A percentile compares a stretch with the other conserved stretches of the same genome.
Conservation (phyloP, 1,284 basidiomycete genomes). For the Stereum hirsutum region DNA sequence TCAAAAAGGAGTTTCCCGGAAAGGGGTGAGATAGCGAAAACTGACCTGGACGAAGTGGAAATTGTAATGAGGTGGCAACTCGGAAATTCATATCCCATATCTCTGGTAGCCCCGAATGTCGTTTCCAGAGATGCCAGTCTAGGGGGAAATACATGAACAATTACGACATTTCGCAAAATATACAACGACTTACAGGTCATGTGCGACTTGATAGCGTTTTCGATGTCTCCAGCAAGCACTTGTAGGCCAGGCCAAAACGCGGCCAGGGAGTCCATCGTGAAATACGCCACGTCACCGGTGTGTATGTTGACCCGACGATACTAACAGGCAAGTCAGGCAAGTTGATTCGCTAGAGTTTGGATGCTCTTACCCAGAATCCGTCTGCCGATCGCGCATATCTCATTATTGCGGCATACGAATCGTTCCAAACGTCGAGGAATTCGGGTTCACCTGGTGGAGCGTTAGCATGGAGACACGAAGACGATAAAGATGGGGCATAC, state of each 20-base stretch:
- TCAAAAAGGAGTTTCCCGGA: not conserved
- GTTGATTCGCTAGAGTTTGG: slow-evolving; percentile 1
- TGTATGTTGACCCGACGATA: slow-evolving; percentile 76
- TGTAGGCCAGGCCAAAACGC: slow-evolving; percentile 88
- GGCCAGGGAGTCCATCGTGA: slow-evolving; percentile 75
- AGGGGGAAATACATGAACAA: slow-evolving; percentile 2
- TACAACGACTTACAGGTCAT: slow-evolving; percentile 46
- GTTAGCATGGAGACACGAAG: not conserved
- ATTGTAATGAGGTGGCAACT: slow-evolving; percentile 70
- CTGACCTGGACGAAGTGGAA: slow-evolving; percentile 73
- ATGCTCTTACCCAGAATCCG: slow-evolving; percentile 71
- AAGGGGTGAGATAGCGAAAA: not conserved
- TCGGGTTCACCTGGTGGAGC: slow-evolving; percentile 74
- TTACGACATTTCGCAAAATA: not conserved
- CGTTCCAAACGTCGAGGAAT: slow-evolving; percentile 89
- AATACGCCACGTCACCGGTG: slow-evolving; percentile 61
- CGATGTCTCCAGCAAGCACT: slow-evolving; percentile 83
- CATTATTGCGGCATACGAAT: slow-evolving; percentile 85
- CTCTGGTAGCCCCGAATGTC: slow-evolving; percentile 81
- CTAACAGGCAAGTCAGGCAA: slow-evolving; percentile 29
- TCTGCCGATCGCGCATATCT: slow-evolving; percentile 73
- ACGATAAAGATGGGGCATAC: slow-evolving; percentile 31
- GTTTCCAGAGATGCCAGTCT: slow-evolving; percentile 90
- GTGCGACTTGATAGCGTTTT: slow-evolving; percentile 83
- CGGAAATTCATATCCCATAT: slow-evolving; percentile 76